These are phyloP conservation scores for Gautieria morchelliformis DNA, from an alignment of 768 basidiomycete genomes.

Conservation along the genomic window DNA sequence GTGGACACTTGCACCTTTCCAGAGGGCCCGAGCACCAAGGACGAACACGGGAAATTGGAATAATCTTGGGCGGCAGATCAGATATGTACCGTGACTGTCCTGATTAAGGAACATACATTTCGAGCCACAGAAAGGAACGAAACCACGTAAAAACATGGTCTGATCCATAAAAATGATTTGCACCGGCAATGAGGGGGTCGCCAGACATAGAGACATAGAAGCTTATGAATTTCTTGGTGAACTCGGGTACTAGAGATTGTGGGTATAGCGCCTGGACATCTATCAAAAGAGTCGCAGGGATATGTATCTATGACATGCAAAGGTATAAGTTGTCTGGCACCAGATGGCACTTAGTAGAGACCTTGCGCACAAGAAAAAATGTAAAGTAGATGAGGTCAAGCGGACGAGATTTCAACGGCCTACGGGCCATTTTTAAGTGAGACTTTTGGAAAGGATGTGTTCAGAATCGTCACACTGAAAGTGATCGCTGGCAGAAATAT, in stretches of 20 bases:
- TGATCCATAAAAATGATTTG: conserved; percentile 30
- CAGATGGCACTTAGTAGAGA: not conserved
- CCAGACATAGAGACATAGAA: conserved; percentile 49
- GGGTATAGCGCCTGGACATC: conserved; percentile 63
- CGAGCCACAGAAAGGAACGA: conserved; percentile 59
- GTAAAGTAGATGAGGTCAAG: conserved; percentile 58
- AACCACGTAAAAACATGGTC: conserved; percentile 22
- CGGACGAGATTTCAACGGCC: conserved; percentile 33
- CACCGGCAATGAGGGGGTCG: conserved; percentile 57
- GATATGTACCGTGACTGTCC: not conserved
- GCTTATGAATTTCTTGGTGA: conserved; percentile 33
- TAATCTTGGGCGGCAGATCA: conserved; percentile 25
- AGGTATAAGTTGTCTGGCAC: not conserved
- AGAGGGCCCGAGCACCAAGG: conserved; percentile 52
- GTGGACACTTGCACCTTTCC: conserved; percentile 32
- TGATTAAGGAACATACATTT: conserved; percentile 35
- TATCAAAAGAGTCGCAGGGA: conserved; percentile 57
- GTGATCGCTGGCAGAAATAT: not conserved
- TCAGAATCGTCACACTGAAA: not conserved
- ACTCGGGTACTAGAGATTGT: conserved; percentile 34
- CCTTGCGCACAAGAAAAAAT: conserved; percentile 51
- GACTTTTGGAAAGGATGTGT: not conserved
- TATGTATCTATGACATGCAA: conserved; percentile 41
- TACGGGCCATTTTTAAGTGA: not conserved
- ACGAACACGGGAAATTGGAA: conserved; percentile 76